Evolutionary conservation across 805 yeast genomes (phyloP), one percentile per base, ranked within the genome.

Genomic region (Candida succiphila): DNA sequence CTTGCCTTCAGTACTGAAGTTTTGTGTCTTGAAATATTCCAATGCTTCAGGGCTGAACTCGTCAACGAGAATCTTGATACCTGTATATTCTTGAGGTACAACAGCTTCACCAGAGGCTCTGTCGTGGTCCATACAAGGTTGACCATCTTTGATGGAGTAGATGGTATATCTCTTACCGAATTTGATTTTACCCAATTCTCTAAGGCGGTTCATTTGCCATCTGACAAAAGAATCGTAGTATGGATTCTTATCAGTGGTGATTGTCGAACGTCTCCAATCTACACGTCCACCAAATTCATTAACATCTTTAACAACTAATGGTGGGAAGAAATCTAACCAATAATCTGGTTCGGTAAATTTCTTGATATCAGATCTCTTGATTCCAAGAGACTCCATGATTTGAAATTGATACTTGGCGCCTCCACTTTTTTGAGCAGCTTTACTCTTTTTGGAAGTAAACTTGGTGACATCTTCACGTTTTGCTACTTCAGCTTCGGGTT

Each of bases 121-220:
- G 63, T 92, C 98, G 61, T 92, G 98, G 61, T 92, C 98, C 89
- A 92, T 88, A 70, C 98, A 92, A 26, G 98, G 94, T 69, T 92
- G 98, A 44, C 96, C 96, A 62, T 92, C 98, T 64, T 84, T 89
- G 56, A 87, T 95, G 27, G 97, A 88, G 65, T 85, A 92, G 51
- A 92, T 85, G 45, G 98, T 92, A 69, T 87, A 85, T 65, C 98
- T 80, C 67, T 89, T 94, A 60, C 98, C 98, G 48, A 92, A 92
- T 67, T 89, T 92, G 65, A 92, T 87, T 64, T 86, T 89, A 43
- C 89, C 95, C 38, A 70, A 63, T 30, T 75, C 87, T 65, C 77
- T 84, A 58, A 92, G 75, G 54, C 79, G 69, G 62, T 79, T 85
- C 76, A 92, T 84, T 62, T 87, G 95, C 98, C 98, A 92, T 67